Percentiles rank a stretch among this genome's conserved stretches.
These are phyloP conservation scores for Nannochloropsis gaditana DNA, from an alignment of 108 stramenopile genomes.

Conservation along the genomic window DNA sequence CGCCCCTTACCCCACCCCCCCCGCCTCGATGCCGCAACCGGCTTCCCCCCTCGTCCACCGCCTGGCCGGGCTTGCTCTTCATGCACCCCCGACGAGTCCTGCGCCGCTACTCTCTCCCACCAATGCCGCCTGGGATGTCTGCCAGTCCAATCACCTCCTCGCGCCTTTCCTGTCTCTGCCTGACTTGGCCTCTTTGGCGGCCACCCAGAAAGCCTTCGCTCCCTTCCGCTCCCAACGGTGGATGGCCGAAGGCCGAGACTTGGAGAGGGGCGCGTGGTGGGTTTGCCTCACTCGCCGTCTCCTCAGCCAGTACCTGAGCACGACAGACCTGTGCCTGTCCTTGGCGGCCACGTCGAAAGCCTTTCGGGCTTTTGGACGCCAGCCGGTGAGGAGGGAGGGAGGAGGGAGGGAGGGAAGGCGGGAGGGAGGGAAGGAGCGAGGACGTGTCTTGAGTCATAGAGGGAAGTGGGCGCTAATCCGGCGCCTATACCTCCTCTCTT, in stretches of 20 bases:
- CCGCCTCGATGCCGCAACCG: too few relatives aligned
- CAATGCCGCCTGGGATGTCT: constrained; percentile 8
- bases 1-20: too few relatives aligned
- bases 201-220: not conserved
- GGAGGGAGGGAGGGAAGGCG: too few relatives aligned
- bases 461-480: not conserved
- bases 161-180: not conserved
- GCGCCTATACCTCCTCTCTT: not conserved
- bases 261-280: not conserved
- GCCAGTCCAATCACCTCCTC: not conserved
- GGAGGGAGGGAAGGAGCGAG: too few relatives aligned
- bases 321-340: constrained; percentile 10
- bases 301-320: not conserved
- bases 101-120: too few relatives aligned
- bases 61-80: too few relatives aligned
- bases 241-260: not conserved
- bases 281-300: not conserved
- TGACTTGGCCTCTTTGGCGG: not conserved
- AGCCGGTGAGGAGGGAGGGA: too few relatives aligned
- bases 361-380: not conserved
- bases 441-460: too few relatives aligned
- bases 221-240: not conserved
- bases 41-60: too few relatives aligned
- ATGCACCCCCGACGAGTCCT: too few relatives aligned
- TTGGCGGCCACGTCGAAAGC: not conserved